Base-by-base conservation (phyloP, 805 yeast genomes). In the Wickerhamiella sergipiensis region DNA sequence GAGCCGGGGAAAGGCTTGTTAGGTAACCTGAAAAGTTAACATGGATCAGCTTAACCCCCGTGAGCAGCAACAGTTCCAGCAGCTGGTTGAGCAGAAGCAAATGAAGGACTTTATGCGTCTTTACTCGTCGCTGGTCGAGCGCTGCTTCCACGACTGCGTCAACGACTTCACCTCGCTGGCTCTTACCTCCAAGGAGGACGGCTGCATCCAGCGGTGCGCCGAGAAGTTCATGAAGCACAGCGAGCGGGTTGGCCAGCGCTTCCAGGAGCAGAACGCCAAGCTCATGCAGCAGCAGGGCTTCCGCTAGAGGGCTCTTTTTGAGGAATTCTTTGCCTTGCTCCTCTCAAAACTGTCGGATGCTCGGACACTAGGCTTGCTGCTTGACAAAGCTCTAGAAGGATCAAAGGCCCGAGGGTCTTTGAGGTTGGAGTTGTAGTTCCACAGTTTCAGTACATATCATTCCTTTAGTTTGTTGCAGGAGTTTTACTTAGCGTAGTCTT, bases 31-130 rank as follows among this genome's bases (percentile, higher is more conserved):
- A 43, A 48, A 21, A 26, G 15, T 19, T 36, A 57, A 48, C 51
- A 90, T 90, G 98, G 98, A 90, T 65, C 94, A 86, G 70, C 77
- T 90, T 62, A 90, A 90, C 77, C 81, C 81, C 66, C 85, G 86
- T 67, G 98, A 90, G 73, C 97, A 92, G 72, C 96, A 88, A 71
- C 90, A 88, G 62, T 90, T 90, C 71, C 95, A 88, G 71, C 89
- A 83, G 69, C 73, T 90, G 57, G 95, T 90, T 57, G 98, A 90
- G 73, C 89, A 85, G 67, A 90, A 90, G 76, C 98, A 90, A 72
- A 89, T 92, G 96, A 85, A 85, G 71, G 98, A 90, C 69, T 92
- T 90, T 82, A 90, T 92, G 97, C 83, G 92, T 72, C 74, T 84
- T 53, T 92, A 92, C 78, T 88, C 97, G 57, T 83, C 84, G 67